Evolutionary conservation across 768 basidiomycete species (phyloP).

Genomic region (Serendipita sp.): DNA sequence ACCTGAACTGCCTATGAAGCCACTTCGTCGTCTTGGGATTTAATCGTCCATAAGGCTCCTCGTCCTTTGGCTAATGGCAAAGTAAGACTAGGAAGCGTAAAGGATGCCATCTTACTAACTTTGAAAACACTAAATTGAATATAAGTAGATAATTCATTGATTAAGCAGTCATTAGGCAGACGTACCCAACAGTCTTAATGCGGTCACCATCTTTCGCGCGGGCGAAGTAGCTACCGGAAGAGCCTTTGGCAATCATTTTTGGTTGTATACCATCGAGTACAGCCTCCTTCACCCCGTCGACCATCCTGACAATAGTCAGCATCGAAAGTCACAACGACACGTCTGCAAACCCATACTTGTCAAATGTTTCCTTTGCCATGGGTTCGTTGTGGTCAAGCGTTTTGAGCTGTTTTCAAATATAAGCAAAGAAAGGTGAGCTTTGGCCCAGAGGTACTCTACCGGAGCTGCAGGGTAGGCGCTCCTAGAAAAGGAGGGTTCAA

Average conservation of each 20-base stretch:
- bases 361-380: constrained; percentile 59
- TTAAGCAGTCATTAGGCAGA: constrained; percentile 8
- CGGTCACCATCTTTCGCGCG: constrained; percentile 60
- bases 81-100: no score
- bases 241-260: constrained; percentile 81
- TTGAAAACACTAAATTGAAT: constrained; percentile 58
- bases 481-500: constrained; percentile 43
- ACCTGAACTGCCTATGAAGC: constrained; percentile 75
- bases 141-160: background rate
- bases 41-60: constrained; percentile 74
- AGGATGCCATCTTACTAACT: constrained; percentile 9
- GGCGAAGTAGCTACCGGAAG: constrained; percentile 86
- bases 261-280: constrained; percentile 70
- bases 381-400: constrained; percentile 68
- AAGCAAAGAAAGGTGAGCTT: background rate
- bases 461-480: constrained; percentile 21
- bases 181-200: constrained; percentile 69
- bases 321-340: constrained; percentile 5
- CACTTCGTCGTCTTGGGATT: constrained; percentile 92
- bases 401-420: constrained; percentile 33
- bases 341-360: constrained; percentile 33
- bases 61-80: constrained; percentile 25
- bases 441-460: constrained; percentile 20
- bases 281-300: constrained; percentile 48
- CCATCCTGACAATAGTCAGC: constrained; percentile 28